Conservation (phyloP, 164 flowering plant species). For the Piper betle region DNA sequence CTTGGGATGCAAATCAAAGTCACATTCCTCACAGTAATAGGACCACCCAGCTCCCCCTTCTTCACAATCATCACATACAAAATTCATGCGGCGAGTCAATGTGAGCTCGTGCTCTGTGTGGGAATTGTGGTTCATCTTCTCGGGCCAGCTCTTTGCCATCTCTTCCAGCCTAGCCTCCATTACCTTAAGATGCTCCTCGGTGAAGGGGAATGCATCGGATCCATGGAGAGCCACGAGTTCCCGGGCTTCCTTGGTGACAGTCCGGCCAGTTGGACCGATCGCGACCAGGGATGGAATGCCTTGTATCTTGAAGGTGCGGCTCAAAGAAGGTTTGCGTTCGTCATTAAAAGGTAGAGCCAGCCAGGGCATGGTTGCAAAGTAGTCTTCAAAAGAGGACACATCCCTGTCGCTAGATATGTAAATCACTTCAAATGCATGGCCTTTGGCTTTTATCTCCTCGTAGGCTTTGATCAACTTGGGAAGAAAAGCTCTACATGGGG, state of each 20-base stretch:
- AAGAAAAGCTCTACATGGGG: slow-evolving; percentile 52
- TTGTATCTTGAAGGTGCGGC: slow-evolving; percentile 30
- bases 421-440: slow-evolving; percentile 45
- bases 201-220: slow-evolving; percentile 65
- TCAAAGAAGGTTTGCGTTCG: slow-evolving; percentile 22
- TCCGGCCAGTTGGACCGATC: slow-evolving; percentile 52
- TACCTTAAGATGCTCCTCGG: slow-evolving; percentile 37
- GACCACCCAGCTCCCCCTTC: slow-evolving; percentile 39
- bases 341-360: slow-evolving; percentile 65
- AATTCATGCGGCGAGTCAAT: slow-evolving; percentile 19
- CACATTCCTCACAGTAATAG: slow-evolving; percentile 37
- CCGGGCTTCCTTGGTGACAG: slow-evolving; percentile 36
- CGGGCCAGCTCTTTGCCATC: slow-evolving; percentile 60
- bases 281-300: slow-evolving; percentile 53
- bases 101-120: slow-evolving; percentile 55
- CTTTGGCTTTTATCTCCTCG: slow-evolving; percentile 42
- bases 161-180: slow-evolving; percentile 29
- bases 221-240: slow-evolving; percentile 32
- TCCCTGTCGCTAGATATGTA: slow-evolving; percentile 52
- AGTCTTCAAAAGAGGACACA: slow-evolving; percentile 43
- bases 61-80: slow-evolving; percentile 36
- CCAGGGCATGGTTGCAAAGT: slow-evolving; percentile 62
- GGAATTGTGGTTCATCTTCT: slow-evolving; percentile 35
- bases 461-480: slow-evolving; percentile 51
- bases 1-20: slow-evolving; percentile 48